Evolutionary conservation across 1,284 basidiomycete species (phyloP).

Genomic region (Melanopsichium pennsylvanicum): DNA sequence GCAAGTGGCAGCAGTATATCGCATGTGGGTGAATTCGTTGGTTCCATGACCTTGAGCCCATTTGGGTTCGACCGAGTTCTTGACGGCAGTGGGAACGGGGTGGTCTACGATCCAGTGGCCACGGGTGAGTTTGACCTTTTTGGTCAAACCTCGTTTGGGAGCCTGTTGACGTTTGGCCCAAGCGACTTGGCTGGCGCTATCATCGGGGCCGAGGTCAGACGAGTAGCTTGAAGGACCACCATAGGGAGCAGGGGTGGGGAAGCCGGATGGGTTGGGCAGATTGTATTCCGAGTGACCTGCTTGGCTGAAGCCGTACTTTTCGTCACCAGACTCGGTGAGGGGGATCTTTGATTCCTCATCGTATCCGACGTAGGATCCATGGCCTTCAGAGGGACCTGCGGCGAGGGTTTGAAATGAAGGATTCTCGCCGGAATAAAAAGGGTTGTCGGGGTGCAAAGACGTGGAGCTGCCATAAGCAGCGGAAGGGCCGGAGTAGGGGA

Average conservation of each 20-base stretch:
- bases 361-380: constrained; percentile 29
- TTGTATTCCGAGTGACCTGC: constrained; percentile 18
- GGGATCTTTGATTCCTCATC: constrained; percentile 50
- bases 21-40: constrained; percentile 89
- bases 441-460: constrained; percentile 31
- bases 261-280: constrained; percentile 12
- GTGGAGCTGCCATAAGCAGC: constrained; percentile 11
- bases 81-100: constrained; percentile 84
- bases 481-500: constrained; percentile 12
- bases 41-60: constrained; percentile 68
- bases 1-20: constrained; percentile 78
- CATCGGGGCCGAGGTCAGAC: constrained; percentile 41
- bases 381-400: constrained; percentile 32
- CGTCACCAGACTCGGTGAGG: constrained; percentile 41
- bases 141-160: constrained; percentile 68
- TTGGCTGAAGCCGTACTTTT: constrained; percentile 40
- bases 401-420: constrained; percentile 31
- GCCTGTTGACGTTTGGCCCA: constrained; percentile 66
- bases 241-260: constrained; percentile 33
- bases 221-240: constrained; percentile 33
- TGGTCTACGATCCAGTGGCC: constrained; percentile 66
- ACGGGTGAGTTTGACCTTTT: constrained; percentile 88
- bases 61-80: constrained; percentile 82
- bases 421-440: constrained; percentile 44
- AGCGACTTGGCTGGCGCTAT: constrained; percentile 51